Evolutionary conservation across 352 stramenopile genomes (phyloP), one percentile per base, ranked within the genome.

Genomic region (Saprolegnia diclina): DNA sequence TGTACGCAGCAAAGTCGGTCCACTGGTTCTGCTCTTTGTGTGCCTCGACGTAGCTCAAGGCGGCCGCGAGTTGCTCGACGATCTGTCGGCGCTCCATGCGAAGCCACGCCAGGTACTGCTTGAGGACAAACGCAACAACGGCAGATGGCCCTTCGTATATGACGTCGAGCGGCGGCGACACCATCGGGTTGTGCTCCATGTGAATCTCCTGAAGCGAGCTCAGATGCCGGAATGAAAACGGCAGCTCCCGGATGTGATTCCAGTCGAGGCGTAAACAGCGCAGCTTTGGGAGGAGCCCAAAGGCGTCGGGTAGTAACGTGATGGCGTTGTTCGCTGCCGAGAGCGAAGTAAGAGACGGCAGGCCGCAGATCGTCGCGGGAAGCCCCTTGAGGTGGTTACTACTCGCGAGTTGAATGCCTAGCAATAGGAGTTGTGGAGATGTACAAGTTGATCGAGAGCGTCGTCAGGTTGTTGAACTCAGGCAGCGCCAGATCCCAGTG

Each of bases 181-280:
- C 72, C 53, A 88, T 72, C 3, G 79, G 82, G 42, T 88, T 90
- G n/a, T 80, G 75, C 64, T 90, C 82, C 74, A 90, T 77, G 38
- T 76, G 77, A 2, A 90, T 64, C 19, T 76, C 62, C 40, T 76
- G 35, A 0, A 90, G 67, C 0, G 64, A 61, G 0, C 19, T 71
- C 14, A 81, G 69, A 16, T 84, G 56, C 0, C 80, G 79, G 26
- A 90, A 85, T 0, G 80, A 88, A 66, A 88, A 88, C 0, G 82
- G 82, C 22, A 90, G 76, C 59, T 88, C 80, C 42, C 74, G 77
- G 50, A 90, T 76, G 1, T 38, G 59, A 64, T 90, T 90, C 80
- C 80, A 90, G 62, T 90, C 82, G 18, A 90, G 63, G 0, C 80
- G 77, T 0, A 88, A 57, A n/a, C 84, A 77, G 26, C 74, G 73